Percentiles rank a stretch among this genome's conserved stretches.
These are phyloP conservation scores for Taiwanofungus camphoratus DNA, from an alignment of 1,284 basidiomycete genomes.

Conservation along the genomic window DNA sequence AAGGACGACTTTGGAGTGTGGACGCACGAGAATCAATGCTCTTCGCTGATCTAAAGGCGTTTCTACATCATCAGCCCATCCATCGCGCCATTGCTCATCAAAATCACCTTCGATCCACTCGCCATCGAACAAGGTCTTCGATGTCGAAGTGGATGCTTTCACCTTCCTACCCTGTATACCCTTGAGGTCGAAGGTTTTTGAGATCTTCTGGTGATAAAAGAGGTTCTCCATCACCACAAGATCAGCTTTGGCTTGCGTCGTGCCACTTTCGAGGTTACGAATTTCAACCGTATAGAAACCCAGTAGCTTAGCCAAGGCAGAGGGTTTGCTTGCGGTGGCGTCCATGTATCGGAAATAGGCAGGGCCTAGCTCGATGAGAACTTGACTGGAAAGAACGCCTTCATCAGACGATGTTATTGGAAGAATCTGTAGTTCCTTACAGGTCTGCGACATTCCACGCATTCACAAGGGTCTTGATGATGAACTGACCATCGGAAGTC, in stretches of 20 bases:
- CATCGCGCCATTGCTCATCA: not conserved
- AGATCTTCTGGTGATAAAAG: slow-evolving; percentile 63
- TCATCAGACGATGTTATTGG: slow-evolving; percentile 1
- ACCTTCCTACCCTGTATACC: slow-evolving; percentile 71
- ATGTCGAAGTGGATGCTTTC: slow-evolving; percentile 39
- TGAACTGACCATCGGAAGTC: slow-evolving; percentile 67
- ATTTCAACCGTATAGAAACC: slow-evolving; percentile 77
- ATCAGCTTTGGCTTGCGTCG: slow-evolving; percentile 61
- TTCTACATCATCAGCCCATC: not conserved
- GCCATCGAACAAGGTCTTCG: slow-evolving; percentile 66
- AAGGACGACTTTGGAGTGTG: slow-evolving; percentile 65
- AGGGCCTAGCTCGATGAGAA: slow-evolving; percentile 67
- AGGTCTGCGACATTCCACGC: slow-evolving; percentile 81
- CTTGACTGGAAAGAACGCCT: slow-evolving; percentile 46
- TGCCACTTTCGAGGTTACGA: slow-evolving; percentile 63
- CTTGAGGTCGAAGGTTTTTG: slow-evolving; percentile 73
- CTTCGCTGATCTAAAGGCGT: slow-evolving; percentile 49
- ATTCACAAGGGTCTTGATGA: slow-evolving; percentile 78
- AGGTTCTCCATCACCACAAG: slow-evolving; percentile 80
- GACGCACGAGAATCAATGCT: slow-evolving; percentile 56
- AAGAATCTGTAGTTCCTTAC: slow-evolving; percentile 38
- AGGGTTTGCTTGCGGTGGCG: slow-evolving; percentile 56
- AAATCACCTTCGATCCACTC: slow-evolving; percentile 73
- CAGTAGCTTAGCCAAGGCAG: slow-evolving; percentile 68
- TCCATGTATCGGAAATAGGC: slow-evolving; percentile 76